Evolutionary conservation across 192 early-diverging fungal genomes (phyloP), one percentile per base, ranked within the genome.

Genomic region (Bifiguratus adelaidae): DNA sequence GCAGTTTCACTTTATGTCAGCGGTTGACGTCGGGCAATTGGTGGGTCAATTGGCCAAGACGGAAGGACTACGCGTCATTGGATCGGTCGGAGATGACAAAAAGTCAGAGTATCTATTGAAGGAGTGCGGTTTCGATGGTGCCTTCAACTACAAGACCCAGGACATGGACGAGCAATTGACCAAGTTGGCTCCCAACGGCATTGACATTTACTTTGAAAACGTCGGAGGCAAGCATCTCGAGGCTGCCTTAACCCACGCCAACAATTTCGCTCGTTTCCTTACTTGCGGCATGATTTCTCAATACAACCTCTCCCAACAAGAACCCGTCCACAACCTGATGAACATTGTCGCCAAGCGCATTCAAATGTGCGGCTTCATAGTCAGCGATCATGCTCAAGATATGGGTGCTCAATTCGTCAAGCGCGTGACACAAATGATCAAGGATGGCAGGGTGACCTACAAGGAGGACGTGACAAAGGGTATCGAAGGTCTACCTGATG

Each of bases 161-260:
- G 64, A 54, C 20, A 38, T 53, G 4, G 49, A 63, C 41, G 54
- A 57, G 0, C 74, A 73, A 7, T 77, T 92, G 27, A 68, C 50
- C 21, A 50, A 80, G 51, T 50, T 65, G 6, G 79, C 76, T 19
- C 89, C 88, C 25, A 70, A 86, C 12, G 89, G 89, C 21, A 80
- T 91, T 47, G 88, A 92, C 51, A 76, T 89, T 23, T 88, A 88
- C 62, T 91, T 84, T 74, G 86, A 89, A 47, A 83, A 85, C 41
- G 82, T 86, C 23, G 89, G 84, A 24, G 89, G 89, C 27, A 78
- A 81, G 52, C 72, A 77, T 26, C 66, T 92, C 9, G 88, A 92
- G 25, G 76, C 80, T 2, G 83, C 67, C 1, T 61, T 92, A 15
- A 56, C 61, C 19, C 47, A 69, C 44, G 60, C 83, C 55, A 89